Evolutionary conservation across 1,284 basidiomycete species (phyloP).

Genomic region (Ustilago bromivora): DNA sequence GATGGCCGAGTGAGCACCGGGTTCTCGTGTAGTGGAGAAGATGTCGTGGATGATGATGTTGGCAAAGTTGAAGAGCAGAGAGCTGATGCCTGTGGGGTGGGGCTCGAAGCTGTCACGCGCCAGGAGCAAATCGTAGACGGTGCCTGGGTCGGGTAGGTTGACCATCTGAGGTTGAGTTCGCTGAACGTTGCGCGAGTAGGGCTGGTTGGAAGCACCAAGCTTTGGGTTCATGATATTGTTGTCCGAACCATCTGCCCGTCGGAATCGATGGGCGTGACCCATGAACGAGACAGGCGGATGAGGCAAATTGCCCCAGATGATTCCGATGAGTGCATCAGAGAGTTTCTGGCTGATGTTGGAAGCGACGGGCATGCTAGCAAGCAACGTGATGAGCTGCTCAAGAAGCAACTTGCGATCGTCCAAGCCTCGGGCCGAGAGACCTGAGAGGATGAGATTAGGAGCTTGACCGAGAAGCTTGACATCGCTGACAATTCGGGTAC

Average conservation of each 20-base stretch:
- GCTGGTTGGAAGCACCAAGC: conserved; percentile 72
- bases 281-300: conserved; percentile 80
- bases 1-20: conserved; percentile 65
- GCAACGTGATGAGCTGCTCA: conserved; percentile 53
- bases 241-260: conserved; percentile 69
- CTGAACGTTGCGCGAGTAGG: conserved; percentile 49
- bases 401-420: conserved; percentile 62
- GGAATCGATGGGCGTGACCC: conserved; percentile 70
- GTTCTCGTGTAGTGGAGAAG: conserved; percentile 54
- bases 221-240: conserved; percentile 80
- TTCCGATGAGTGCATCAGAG: conserved; percentile 43
- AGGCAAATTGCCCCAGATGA: conserved; percentile 73
- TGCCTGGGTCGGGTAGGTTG: conserved; percentile 49
- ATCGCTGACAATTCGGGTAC: conserved; percentile 39
- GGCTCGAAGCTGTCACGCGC: conserved; percentile 42
- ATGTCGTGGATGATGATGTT: conserved; percentile 66
- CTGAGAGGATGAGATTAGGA: conserved; percentile 29
- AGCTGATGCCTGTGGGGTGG: conserved; percentile 58
- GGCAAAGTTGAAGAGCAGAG: conserved; percentile 60
- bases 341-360: conserved; percentile 40
- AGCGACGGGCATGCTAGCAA: conserved; percentile 52
- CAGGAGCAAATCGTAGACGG: conserved; percentile 48
- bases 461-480: conserved; percentile 43
- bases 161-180: conserved; percentile 35
- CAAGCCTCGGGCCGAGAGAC: conserved; percentile 35